Conservation (phyloP, 495 filamentous ascomycete species). For the Aspergillus hancockii region DNA sequence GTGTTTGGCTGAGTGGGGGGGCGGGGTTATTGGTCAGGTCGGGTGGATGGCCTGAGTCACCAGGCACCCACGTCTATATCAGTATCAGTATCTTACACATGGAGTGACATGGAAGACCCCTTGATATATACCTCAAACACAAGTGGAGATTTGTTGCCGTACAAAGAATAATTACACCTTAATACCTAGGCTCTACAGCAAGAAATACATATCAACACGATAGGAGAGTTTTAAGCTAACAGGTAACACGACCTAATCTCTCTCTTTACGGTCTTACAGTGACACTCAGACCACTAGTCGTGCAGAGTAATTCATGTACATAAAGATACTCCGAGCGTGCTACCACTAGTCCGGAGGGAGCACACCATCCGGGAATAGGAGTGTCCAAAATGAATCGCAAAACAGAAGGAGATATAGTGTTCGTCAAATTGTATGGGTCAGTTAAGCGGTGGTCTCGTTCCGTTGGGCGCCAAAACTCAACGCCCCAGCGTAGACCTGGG, state of each 20-base stretch:
- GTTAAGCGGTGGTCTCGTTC: background rate
- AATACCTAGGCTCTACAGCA: too few relatives aligned
- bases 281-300: background rate
- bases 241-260: background rate
- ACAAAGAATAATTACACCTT: too few relatives aligned
- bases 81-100: too few relatives aligned
- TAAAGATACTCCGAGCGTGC: background rate
- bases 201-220: too few relatives aligned
- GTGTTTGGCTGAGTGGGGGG: background rate
- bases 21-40: conserved; percentile 5
- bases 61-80: background rate
- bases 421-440: background rate
- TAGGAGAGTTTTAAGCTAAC: too few relatives aligned
- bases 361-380: background rate
- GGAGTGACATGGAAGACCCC: too few relatives aligned
- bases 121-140: too few relatives aligned
- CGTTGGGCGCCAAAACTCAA: conserved; percentile 8
- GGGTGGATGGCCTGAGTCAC: background rate
- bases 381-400: background rate
- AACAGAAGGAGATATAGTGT: background rate
- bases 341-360: background rate
- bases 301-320: background rate
- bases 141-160: too few relatives aligned
- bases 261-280: background rate
- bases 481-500: conserved; percentile 34